Evolutionary conservation across 2,329 filamentous ascomycete species (phyloP).

Genomic region (Pseudocercospora eumusae): DNA sequence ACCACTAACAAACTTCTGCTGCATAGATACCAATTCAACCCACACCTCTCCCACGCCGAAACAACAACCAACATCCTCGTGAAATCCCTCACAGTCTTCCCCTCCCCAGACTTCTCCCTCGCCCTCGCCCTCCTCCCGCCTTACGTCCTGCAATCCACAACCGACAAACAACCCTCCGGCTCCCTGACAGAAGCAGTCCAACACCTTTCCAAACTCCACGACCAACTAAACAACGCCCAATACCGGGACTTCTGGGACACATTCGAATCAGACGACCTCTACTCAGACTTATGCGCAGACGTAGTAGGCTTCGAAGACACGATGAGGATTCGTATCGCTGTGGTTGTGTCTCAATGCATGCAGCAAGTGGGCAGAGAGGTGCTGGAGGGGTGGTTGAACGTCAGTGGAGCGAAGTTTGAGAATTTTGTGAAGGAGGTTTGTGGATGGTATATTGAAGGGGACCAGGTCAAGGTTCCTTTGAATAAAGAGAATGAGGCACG

Average conservation of each 20-base stretch:
- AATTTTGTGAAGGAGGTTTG: conserved; percentile 58
- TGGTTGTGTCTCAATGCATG: conserved; percentile 83
- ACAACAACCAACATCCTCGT: conserved; percentile 98
- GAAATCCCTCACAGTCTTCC: conserved; percentile 96
- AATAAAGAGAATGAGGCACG: conserved; percentile 98
- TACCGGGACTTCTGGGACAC: conserved; percentile 93
- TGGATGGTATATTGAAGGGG: conserved; percentile 76
- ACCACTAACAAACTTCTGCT: conserved; percentile 16
- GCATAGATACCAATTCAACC: conserved; percentile 96
- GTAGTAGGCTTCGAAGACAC: conserved; percentile 93
- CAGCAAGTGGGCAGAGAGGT: conserved; percentile 63
- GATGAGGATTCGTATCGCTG: conserved; percentile 84
- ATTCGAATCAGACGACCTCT: conserved; percentile 89
- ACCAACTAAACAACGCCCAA: conserved; percentile 83
- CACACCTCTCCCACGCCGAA: conserved; percentile 93
- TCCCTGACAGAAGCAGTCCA: conserved; percentile 83
- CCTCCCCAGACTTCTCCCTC: conserved; percentile 90
- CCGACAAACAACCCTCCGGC: conserved; percentile 53
- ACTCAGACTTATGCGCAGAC: conserved; percentile 92
- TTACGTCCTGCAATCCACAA: conserved; percentile 65
- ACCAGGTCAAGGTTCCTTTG: conserved; percentile 71
- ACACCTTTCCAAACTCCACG: conserved; percentile 82
- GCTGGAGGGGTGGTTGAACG: conserved; percentile 54
- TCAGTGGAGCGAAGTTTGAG: conserved; percentile 50
- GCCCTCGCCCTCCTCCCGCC: conserved; percentile 91